Conservation (phyloP, 768 basidiomycete genomes). For the Aureoboletus auriporus region DNA sequence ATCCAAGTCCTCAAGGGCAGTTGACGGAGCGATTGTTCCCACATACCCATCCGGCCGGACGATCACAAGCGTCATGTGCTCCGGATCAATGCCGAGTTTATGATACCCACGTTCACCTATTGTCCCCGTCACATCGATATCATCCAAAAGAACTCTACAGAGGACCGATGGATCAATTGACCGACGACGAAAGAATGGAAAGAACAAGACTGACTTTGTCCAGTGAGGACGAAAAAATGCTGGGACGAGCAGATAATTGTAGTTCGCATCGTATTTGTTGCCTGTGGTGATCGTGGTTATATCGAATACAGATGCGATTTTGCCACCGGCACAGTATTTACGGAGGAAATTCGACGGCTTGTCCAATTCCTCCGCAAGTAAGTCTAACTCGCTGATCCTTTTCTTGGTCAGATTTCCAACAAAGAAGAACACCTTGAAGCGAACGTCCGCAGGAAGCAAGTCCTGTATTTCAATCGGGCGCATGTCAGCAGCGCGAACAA, state of each 20-base stretch:
- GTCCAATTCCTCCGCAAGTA: constrained; percentile 27
- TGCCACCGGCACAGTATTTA: constrained; percentile 16
- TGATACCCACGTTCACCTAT: constrained; percentile 54
- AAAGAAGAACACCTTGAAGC: constrained; percentile 49
- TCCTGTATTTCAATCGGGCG: constrained; percentile 49
- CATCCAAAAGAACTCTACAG: constrained; percentile 58
- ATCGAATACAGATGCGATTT: constrained; percentile 29
- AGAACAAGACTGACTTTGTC: constrained; percentile 34
- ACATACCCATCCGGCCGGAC: constrained; percentile 51
- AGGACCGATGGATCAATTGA: no score
- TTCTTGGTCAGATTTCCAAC: constrained; percentile 29
- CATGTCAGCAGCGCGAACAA: constrained; percentile 45
- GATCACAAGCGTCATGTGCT: constrained; percentile 23
- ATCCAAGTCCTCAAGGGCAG: constrained; percentile 33
- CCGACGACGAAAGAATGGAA: background rate
- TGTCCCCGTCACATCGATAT: constrained; percentile 39
- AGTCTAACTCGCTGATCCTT: constrained; percentile 8
- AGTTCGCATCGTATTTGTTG: constrained; percentile 27
- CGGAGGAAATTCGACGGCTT: constrained; percentile 23
- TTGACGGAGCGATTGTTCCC: constrained; percentile 49
- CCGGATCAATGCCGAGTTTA: constrained; percentile 41
- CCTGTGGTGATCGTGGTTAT: constrained; percentile 26
- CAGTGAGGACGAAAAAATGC: constrained; percentile 35
- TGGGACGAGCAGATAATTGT: constrained; percentile 29
- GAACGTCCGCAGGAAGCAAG: constrained; percentile 41